phyloP scores from a whole-genome alignment of 1,284 basidiomycete species.

The Inonotus obliquus region DNA sequence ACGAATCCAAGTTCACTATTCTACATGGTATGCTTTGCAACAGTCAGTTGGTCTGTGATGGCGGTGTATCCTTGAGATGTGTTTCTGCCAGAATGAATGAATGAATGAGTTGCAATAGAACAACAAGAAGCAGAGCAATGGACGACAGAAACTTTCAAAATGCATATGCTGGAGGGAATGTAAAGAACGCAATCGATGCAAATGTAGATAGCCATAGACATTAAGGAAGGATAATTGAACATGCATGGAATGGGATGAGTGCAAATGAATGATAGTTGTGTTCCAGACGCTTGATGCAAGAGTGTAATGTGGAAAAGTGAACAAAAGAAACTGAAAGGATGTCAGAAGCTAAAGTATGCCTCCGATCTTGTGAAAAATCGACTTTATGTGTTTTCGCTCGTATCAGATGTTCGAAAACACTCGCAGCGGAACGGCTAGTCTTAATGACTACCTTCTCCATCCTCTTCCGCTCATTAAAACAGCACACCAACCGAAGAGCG shows the following conservation, averaged over 20 bases:
- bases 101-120: not conserved
- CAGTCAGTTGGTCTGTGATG: not conserved
- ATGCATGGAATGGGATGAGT: not conserved
- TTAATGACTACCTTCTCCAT: not conserved
- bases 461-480: slow-evolving; percentile 35
- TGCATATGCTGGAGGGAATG: not conserved
- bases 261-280: not conserved
- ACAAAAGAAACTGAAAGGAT: not conserved
- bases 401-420: not conserved
- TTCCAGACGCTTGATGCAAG: not conserved
- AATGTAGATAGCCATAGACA: not conserved
- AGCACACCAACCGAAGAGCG: slow-evolving; percentile 72
- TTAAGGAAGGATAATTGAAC: not conserved
- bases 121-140: not conserved
- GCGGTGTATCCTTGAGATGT: not conserved
- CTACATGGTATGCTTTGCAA: slow-evolving; percentile 5
- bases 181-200: not conserved
- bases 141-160: not conserved
- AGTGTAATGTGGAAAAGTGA: not conserved
- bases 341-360: not conserved
- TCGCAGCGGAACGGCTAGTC: not conserved
- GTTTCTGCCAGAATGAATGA: not conserved
- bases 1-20: not conserved
- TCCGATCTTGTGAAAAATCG: not conserved
- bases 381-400: not conserved